Percentiles rank a stretch among this genome's conserved stretches.
Evolutionary conservation across 495 filamentous ascomycete species (phyloP).

Genomic region (Saxophila tyrrhenica): DNA sequence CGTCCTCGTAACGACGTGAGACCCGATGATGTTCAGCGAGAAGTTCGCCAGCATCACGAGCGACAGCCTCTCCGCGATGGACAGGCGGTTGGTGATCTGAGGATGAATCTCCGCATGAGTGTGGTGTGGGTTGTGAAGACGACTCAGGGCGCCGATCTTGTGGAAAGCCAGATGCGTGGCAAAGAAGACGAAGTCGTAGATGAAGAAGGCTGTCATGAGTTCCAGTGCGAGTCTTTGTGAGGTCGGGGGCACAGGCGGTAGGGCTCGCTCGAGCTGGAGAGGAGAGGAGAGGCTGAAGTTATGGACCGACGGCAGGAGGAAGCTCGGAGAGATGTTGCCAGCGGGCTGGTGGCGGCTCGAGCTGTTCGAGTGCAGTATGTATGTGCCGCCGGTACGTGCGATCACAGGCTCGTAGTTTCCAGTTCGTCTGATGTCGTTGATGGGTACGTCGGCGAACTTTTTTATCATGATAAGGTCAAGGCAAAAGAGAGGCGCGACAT

Average conservation of each 20-base stretch:
- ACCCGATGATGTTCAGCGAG: slow-evolving; percentile 28
- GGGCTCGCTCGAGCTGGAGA: slow-evolving; percentile 23
- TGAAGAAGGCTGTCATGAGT: slow-evolving; percentile 20
- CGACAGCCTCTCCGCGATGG: slow-evolving; percentile 21
- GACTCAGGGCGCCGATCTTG: slow-evolving; percentile 15
- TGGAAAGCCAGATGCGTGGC: slow-evolving; percentile 28
- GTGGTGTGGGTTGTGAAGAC: slow-evolving; percentile 25
- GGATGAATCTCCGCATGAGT: slow-evolving; percentile 25
- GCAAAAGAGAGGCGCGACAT: slow-evolving; percentile 21
- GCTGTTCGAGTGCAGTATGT: background rate
- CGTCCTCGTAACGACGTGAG: slow-evolving; percentile 29
- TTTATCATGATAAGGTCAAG: slow-evolving; percentile 30
- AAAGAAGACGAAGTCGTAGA: slow-evolving; percentile 31
- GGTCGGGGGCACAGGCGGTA: slow-evolving; percentile 20
- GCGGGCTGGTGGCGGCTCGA: background rate
- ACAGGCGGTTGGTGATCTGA: slow-evolving; percentile 29
- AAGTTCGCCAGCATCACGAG: slow-evolving; percentile 30
- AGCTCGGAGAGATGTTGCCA: slow-evolving; percentile 10
- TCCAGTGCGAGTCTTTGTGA: slow-evolving; percentile 24
- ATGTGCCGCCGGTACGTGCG: too few relatives aligned
- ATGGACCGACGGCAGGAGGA: slow-evolving; percentile 26
- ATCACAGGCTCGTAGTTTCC: slow-evolving; percentile 23
- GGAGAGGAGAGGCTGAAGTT: slow-evolving; percentile 25
- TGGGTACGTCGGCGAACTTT: slow-evolving; percentile 25
- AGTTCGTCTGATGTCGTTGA: slow-evolving; percentile 17